Evolutionary conservation across 2,329 filamentous ascomycete genomes (phyloP).

Genomic region (Parastagonospora avenae): DNA sequence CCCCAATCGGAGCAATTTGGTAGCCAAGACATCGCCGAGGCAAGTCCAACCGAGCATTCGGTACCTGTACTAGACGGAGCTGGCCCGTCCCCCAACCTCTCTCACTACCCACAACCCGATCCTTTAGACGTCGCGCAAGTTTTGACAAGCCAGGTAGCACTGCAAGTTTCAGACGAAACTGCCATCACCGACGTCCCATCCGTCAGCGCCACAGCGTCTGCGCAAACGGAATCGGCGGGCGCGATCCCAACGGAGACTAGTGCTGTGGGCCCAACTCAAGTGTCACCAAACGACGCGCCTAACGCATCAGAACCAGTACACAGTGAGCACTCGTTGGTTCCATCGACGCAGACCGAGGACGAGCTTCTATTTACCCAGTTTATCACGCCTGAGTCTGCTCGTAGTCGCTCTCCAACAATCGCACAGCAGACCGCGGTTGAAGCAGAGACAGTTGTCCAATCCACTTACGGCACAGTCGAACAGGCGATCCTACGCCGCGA

Average conservation of each 20-base stretch:
- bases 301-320: background rate
- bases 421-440: background rate
- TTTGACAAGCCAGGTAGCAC: background rate
- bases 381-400: background rate
- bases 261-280: background rate
- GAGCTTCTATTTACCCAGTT: background rate
- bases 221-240: background rate
- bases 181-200: background rate
- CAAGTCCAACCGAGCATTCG: slow-evolving; percentile 14
- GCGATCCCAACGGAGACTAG: background rate
- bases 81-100: slow-evolving; percentile 17
- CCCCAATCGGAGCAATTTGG: background rate
- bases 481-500: background rate
- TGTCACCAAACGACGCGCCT: slow-evolving; percentile 3
- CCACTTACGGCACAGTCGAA: background rate
- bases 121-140: background rate
- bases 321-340: background rate
- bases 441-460: background rate
- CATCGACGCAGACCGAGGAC: background rate
- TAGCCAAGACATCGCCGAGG: slow-evolving; percentile 4
- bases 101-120: slow-evolving; percentile 9
- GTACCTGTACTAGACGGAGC: slow-evolving; percentile 6
- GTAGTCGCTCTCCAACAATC: background rate
- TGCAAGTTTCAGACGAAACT: background rate
- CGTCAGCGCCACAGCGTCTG: background rate